Evolutionary conservation across 768 basidiomycete species (phyloP).

Genomic region (Termitomyces sp.): DNA sequence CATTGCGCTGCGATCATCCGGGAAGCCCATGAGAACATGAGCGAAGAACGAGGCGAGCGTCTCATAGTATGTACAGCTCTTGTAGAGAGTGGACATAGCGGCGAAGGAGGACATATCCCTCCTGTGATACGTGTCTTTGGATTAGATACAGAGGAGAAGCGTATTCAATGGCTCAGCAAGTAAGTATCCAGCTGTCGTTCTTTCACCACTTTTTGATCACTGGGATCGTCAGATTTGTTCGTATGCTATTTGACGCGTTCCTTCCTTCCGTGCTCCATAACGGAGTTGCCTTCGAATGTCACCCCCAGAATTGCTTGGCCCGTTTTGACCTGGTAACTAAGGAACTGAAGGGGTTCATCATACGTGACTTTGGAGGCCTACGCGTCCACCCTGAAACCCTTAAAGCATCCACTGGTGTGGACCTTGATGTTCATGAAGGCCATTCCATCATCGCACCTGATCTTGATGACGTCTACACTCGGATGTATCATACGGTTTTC

Average conservation of each 20-base stretch:
- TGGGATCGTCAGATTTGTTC: constrained; percentile 33
- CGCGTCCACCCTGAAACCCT: constrained; percentile 48
- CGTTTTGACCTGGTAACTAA: constrained; percentile 45
- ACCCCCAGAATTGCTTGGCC: constrained; percentile 56
- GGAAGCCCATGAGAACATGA: constrained; percentile 44
- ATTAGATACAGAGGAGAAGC: constrained; percentile 47
- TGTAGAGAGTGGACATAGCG: constrained; percentile 49
- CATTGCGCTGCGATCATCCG: constrained; percentile 51
- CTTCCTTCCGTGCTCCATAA: constrained; percentile 48
- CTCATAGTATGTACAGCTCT: constrained; percentile 54
- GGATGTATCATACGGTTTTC: constrained; percentile 54
- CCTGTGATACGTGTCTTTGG: constrained; percentile 46
- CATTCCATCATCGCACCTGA: constrained; percentile 47
- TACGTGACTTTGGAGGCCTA: constrained; percentile 55
- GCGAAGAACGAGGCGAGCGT: constrained; percentile 43
- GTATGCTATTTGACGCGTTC: constrained; percentile 49
- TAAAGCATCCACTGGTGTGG: constrained; percentile 43
- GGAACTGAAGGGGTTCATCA: constrained; percentile 47
- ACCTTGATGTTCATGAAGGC: constrained; percentile 40
- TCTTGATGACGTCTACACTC: constrained; percentile 50
- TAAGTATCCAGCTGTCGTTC: constrained; percentile 13
- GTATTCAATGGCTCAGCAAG: constrained; percentile 46
- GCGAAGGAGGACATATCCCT: constrained; percentile 37
- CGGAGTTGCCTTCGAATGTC: constrained; percentile 56
- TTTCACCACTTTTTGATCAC: constrained; percentile 1